phyloP scores from a whole-genome alignment of 2,329 filamentous ascomycete species.

The Seiridium unicorne region DNA sequence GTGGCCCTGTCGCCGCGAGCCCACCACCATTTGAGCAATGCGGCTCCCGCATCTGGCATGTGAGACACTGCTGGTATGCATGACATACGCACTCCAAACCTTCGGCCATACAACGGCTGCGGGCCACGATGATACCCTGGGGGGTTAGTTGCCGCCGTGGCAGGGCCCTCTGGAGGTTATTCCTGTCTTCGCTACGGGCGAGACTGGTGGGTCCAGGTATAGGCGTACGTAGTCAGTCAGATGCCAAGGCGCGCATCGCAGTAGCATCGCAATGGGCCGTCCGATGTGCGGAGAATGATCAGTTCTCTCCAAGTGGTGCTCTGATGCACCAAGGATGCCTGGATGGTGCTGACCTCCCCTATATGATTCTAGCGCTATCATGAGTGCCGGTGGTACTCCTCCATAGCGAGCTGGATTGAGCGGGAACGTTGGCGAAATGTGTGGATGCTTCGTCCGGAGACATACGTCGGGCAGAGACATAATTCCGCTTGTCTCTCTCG shows the following conservation, averaged over 20 bases:
- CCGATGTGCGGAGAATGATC: background rate
- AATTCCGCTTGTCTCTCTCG: background rate
- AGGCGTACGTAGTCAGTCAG: background rate
- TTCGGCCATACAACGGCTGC: background rate
- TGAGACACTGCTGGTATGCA: background rate
- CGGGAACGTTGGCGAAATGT: background rate
- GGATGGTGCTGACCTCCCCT: background rate
- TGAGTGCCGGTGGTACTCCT: background rate
- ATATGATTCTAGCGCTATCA: background rate
- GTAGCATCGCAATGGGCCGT: background rate
- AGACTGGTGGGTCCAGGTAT: too few species aligned
- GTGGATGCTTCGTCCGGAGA: background rate
- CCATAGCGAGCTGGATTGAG: background rate
- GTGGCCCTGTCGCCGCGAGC: background rate
- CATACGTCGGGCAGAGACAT: background rate
- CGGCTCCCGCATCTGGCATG: slow-evolving; percentile 3
- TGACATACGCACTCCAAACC: background rate
- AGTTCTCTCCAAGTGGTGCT: background rate
- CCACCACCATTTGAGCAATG: background rate
- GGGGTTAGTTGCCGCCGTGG: background rate
- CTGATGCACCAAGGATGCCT: too few species aligned
- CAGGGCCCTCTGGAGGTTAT: background rate
- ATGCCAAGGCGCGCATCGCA: too few species aligned
- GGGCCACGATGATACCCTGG: background rate
- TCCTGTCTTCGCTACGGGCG: background rate